A percentile compares a stretch with the other conserved stretches of the same genome.
Evolutionary conservation across 2,329 filamentous ascomycete species (phyloP).

Genomic region (Pseudocercospora eumusae): DNA sequence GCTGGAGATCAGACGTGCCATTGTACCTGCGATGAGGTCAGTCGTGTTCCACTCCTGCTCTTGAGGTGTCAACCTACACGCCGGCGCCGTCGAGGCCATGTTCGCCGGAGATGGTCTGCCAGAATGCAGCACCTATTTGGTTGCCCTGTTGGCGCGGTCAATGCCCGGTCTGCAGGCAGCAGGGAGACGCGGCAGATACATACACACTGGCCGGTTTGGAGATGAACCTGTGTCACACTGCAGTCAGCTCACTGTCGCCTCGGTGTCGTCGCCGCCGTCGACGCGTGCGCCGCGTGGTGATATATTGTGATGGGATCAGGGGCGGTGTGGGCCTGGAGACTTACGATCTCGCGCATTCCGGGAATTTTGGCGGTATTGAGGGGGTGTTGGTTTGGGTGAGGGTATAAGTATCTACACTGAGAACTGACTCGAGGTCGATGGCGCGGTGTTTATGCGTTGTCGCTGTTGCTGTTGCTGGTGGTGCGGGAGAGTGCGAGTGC

Average conservation of each 20-base stretch:
- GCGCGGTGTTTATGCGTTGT: slow-evolving; percentile 1
- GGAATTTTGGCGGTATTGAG: slow-evolving; percentile 33
- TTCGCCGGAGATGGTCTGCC: slow-evolving; percentile 65
- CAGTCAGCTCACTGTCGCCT: slow-evolving; percentile 59
- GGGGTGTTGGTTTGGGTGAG: slow-evolving; percentile 30
- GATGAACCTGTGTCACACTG: slow-evolving; percentile 76
- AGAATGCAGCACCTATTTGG: slow-evolving; percentile 99
- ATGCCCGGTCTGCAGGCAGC: slow-evolving; percentile 26
- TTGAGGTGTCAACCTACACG: slow-evolving; percentile 67
- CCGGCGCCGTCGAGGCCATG: slow-evolving; percentile 97
- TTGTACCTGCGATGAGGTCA: slow-evolving; percentile 71
- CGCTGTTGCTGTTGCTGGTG: slow-evolving; percentile 15
- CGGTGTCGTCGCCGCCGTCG: slow-evolving; percentile 39
- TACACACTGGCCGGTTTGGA: slow-evolving; percentile 99
- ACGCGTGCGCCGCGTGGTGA: slow-evolving; percentile 49
- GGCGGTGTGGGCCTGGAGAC: slow-evolving; percentile 41
- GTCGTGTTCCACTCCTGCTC: slow-evolving; percentile 18
- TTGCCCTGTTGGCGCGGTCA: slow-evolving; percentile 69
- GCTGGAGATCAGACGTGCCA: slow-evolving; percentile 96
- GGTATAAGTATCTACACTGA: slow-evolving; percentile 6
- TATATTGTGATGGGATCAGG: slow-evolving; percentile 30
- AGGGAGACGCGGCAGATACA: slow-evolving; percentile 46
- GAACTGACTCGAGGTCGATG: slow-evolving; percentile 22
- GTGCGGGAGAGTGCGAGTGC: background rate
- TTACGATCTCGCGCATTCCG: slow-evolving; percentile 71